Conservation (phyloP, 306 rosid genomes). For the Acacia confusa region DNA sequence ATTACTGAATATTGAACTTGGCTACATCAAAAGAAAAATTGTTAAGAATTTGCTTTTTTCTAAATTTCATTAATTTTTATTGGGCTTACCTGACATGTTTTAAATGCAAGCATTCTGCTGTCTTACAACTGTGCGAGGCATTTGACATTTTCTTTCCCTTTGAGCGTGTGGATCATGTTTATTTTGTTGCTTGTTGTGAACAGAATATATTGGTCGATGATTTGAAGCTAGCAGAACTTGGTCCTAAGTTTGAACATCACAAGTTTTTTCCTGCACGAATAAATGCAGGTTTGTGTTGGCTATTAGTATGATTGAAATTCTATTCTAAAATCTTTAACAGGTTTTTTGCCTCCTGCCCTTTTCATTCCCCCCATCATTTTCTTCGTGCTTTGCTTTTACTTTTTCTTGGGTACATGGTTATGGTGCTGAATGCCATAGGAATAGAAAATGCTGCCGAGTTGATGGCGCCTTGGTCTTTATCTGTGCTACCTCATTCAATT, state of each 20-base stretch:
- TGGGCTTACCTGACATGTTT: not conserved
- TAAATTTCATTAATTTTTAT: conserved; percentile 2
- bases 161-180: conserved; percentile 2
- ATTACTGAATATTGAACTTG: conserved; percentile 14
- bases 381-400: not conserved
- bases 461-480: not conserved
- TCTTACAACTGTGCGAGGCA: not conserved
- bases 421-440: not conserved
- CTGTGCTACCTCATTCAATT: not conserved
- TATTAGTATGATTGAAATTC: conserved; percentile 21
- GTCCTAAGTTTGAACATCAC: conserved; percentile 89
- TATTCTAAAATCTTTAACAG: not conserved
- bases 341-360: not conserved
- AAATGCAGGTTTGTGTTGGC: conserved; percentile 68
- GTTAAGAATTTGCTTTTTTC: not conserved
- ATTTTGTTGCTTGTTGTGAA: conserved; percentile 32
- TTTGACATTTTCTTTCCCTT: conserved; percentile 9
- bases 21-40: conserved; percentile 14
- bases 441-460: not conserved
- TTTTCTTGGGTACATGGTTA: not conserved
- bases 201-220: conserved; percentile 87
- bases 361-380: not conserved
- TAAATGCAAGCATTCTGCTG: conserved; percentile 1
- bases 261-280: conserved; percentile 90
- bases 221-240: conserved; percentile 76